Evolutionary conservation across 2,329 filamentous ascomycete species (phyloP).

Genomic region (Fusarium ramigenum): DNA sequence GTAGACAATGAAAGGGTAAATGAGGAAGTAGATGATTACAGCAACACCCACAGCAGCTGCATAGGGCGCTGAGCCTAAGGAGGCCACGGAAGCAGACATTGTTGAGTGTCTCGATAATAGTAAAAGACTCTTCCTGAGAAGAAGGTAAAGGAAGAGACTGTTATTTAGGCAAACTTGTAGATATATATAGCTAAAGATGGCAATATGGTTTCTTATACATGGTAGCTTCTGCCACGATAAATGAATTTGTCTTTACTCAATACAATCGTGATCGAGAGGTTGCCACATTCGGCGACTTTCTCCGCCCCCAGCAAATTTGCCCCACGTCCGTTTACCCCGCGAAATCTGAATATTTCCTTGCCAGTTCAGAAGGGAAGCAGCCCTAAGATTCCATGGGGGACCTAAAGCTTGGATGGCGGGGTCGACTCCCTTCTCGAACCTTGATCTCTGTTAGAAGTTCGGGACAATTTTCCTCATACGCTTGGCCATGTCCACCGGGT

Average conservation of each 20-base stretch:
- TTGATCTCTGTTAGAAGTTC: not conserved
- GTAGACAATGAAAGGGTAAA: conserved; percentile 25
- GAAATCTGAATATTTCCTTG: not conserved
- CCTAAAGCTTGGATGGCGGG: not conserved
- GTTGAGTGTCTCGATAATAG: not conserved
- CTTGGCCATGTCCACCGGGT: not conserved
- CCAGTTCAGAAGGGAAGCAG: not conserved
- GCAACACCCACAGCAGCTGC: conserved; percentile 14
- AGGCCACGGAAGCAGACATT: conserved; percentile 7
- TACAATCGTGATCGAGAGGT: not conserved
- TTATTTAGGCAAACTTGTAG: no score
- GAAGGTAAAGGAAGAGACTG: not conserved
- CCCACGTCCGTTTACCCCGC: not conserved
- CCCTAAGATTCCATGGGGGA: not conserved
- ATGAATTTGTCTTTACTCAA: not conserved
- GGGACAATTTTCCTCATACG: not conserved
- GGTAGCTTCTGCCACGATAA: fast-evolving
- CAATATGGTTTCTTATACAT: not conserved
- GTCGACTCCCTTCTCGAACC: not conserved
- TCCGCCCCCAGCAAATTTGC: not conserved
- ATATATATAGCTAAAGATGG: no score
- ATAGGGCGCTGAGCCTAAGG: conserved; percentile 28
- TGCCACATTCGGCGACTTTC: not conserved
- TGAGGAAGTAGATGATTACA: conserved; percentile 14
- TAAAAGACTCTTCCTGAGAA: not conserved